Conservation (phyloP, 495 filamentous ascomycete species). For the Neurospora sp. region DNA sequence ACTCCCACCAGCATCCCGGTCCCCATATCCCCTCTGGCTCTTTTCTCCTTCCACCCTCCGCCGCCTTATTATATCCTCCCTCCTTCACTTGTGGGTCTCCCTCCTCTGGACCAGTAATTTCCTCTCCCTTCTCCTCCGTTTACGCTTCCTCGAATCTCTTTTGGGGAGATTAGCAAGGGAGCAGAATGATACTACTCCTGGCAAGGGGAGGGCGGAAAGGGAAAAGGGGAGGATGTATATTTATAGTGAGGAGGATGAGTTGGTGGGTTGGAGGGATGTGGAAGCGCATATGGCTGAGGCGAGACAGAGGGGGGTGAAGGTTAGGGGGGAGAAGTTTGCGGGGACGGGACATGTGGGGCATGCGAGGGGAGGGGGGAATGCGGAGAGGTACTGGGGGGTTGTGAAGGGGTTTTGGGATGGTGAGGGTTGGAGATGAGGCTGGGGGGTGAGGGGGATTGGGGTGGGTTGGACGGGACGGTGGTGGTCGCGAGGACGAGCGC, state of each 20-base stretch:
- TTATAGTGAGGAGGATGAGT: conserved; percentile 27
- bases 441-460: background rate
- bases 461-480: background rate
- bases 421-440: background rate
- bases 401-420: conserved; percentile 30
- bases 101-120: conserved; percentile 11
- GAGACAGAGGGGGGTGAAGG: conserved; percentile 16
- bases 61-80: conserved; percentile 14
- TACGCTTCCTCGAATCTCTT: conserved; percentile 11
- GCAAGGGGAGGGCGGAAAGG: conserved; percentile 4
- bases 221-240: conserved; percentile 33
- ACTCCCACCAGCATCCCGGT: background rate
- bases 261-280: conserved; percentile 32
- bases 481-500: background rate
- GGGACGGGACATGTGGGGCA: conserved; percentile 33
- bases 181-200: conserved; percentile 15
- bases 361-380: conserved; percentile 19
- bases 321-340: conserved; percentile 26
- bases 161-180: conserved; percentile 13
- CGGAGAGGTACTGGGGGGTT: conserved; percentile 32
- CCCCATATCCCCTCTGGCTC: background rate
- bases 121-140: background rate
- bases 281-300: conserved; percentile 30
- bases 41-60: background rate
- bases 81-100: conserved; percentile 7